Base-by-base conservation (phyloP, 2,329 filamentous ascomycete genomes). In the Penicillium occitanis region DNA sequence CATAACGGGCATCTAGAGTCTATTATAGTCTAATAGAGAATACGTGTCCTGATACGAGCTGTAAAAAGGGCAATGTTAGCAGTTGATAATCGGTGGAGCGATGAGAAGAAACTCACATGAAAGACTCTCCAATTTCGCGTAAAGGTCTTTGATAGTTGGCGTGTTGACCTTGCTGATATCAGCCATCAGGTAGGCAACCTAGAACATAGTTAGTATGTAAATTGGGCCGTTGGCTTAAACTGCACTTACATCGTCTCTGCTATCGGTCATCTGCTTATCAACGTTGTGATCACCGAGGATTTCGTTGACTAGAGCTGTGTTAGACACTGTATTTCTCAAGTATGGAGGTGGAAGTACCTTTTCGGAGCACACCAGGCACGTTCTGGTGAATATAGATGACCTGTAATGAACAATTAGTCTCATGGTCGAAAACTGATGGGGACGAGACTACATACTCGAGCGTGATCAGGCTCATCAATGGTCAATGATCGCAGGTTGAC, bases 201-300 rank as follows among this genome's bases (percentile, higher is more conserved):
- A 71, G 14, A 65, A 63, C 14, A 22, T 17, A 51, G 42, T 75
- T 66, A 75, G 65, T 60, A 57, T 13, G 8, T 28, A 35, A 25
- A 61, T 8, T 33, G 28, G 30, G 46, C 50, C 25, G 30, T 19
- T 66, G 35, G 13, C 51, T 53, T 5, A 8, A 7, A n/a, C 10
- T n/a, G 35, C 28, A 74, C 85, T 70, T 80, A 91, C 90, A 77
- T 98, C 94, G 71, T 93, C 94, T 82, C 90, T 90, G 80, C 91
- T 96, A 78, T 98, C 95, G 61, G 92, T 95, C 83, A 96, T 98
- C 81, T 99, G 95, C 85, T 98, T 98, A 82, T 97, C 94, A 72
- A 99, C 93, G 78, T 99, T 99, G 84, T 99, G 93, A 74, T 96
- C 89, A 51, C 91, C 91, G 58, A 99, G 86, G 69, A 98, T 92